phyloP scores from a whole-genome alignment of 768 basidiomycete species.

The Pholiota molesta region DNA sequence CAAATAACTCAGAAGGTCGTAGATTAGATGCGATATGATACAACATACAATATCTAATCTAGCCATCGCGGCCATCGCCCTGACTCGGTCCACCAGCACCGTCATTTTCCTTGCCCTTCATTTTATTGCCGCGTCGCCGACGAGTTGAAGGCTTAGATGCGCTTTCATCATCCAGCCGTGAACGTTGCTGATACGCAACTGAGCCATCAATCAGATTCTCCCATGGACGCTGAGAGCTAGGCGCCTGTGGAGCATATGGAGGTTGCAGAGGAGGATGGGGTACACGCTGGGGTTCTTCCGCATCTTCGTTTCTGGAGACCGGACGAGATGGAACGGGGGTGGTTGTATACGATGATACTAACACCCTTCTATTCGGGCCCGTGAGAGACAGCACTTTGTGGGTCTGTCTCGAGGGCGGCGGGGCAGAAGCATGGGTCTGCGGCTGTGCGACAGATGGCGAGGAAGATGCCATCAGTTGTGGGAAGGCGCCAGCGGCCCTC shows the following conservation, averaged over 20 bases:
- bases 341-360: constrained; percentile 57
- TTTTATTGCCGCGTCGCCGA: constrained; percentile 7
- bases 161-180: constrained; percentile 12
- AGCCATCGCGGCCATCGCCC: neutral
- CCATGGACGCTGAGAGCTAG: constrained; percentile 43
- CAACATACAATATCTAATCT: neutral
- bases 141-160: neutral
- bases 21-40: neutral
- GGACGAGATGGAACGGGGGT: constrained; percentile 39
- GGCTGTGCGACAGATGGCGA: constrained; percentile 12
- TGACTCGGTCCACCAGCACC: neutral
- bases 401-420: constrained; percentile 35
- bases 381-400: constrained; percentile 66
- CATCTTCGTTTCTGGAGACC: constrained; percentile 32
- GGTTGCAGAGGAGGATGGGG: constrained; percentile 45
- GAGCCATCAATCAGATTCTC: constrained; percentile 38
- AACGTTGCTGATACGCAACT: constrained; percentile 38
- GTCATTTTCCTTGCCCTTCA: constrained; percentile 14
- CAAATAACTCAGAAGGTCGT: neutral
- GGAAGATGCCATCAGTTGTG: constrained; percentile 41
- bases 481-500: constrained; percentile 62
- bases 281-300: constrained; percentile 36
- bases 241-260: constrained; percentile 31
- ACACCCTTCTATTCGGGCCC: constrained; percentile 40
- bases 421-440: constrained; percentile 13